Evolutionary conservation across 345 rosid genomes (phyloP), one percentile per base, ranked within the genome.

Genomic region (Arabis hirsuta): DNA sequence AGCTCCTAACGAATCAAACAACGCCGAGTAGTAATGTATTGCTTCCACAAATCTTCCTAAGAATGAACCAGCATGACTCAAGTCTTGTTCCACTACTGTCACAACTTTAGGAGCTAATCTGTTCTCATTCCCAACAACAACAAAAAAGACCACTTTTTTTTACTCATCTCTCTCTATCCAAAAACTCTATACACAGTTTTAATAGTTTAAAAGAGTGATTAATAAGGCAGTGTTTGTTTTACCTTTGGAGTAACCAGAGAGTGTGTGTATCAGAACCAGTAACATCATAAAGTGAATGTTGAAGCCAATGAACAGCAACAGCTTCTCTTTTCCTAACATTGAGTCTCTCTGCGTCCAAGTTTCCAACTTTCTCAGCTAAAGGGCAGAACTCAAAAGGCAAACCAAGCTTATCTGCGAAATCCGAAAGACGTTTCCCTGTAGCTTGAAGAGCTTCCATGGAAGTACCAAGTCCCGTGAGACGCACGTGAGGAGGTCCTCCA

Each of bases 31-130:
- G 82, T 95, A 95, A 80, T 95, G 99, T 67, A 95, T 90, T 3
- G 99, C 99, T 73, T 95, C 99, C 72, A 95, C 99, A 39, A 95
- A 95, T 73, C 97, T 81, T 7, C 97, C 99, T 50, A 95, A 70
- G 82, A 95, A 95, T 3, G 98, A 85, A 9, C 99, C 99, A 0
- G 90, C 92, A 4, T 88, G 97, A 78, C 96, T 95, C 72, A 95
- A 67, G 77, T 95, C 98, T 78, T 95, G 99, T 56, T 95, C 99
- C 69, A 95, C 99, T 51, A 95, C 90, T 34, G 99, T 95, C 79
- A 95, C 98, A 20, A 95, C 96, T 80, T 90, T 95, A 12, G 99
- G 99, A 9, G 87, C 89, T 84, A 95, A 84, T 79, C 98, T 94
- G 82, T 72, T 72, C 24, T 22, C 53, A 65, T 65, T 42, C 67